phyloP scores from a whole-genome alignment of 768 basidiomycete species.

The Lactarius sanguifluus region DNA sequence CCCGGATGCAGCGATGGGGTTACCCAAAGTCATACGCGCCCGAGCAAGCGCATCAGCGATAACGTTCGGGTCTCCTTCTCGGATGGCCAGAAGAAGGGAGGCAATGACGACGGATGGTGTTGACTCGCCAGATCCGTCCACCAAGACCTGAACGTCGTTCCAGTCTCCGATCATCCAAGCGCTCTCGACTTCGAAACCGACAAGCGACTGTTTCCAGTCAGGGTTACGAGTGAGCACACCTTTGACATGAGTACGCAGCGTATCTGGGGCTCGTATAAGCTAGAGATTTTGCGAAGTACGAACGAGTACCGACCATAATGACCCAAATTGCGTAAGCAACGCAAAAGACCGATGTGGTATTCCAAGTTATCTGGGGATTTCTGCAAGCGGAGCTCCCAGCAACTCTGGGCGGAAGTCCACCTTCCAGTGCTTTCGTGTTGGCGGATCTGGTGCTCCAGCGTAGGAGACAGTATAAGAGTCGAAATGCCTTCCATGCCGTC shows the following conservation, averaged over 20 bases:
- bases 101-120: slow-evolving; percentile 72
- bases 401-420: slow-evolving; percentile 99
- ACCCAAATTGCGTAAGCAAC: slow-evolving; percentile 90
- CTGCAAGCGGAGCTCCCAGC: slow-evolving; percentile 96
- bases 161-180: slow-evolving; percentile 97
- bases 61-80: slow-evolving; percentile 46
- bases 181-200: slow-evolving; percentile 87
- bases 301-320: slow-evolving; percentile 77
- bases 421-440: slow-evolving; percentile 96
- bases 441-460: slow-evolving; percentile 92
- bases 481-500: slow-evolving; percentile 99
- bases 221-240: slow-evolving; percentile 86
- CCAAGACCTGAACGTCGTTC: slow-evolving; percentile 70
- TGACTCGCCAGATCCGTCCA: slow-evolving; percentile 48
- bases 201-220: slow-evolving; percentile 74
- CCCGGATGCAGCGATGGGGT: slow-evolving; percentile 79
- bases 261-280: slow-evolving; percentile 55
- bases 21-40: slow-evolving; percentile 73
- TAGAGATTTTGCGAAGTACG: background rate
- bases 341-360: slow-evolving; percentile 84
- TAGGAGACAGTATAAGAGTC: slow-evolving; percentile 80
- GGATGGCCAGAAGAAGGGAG: slow-evolving; percentile 77
- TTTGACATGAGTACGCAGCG: slow-evolving; percentile 88
- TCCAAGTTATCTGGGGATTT: slow-evolving; percentile 86
- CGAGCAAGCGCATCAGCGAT: slow-evolving; percentile 54